Evolutionary conservation across 1,284 basidiomycete species (phyloP).

Genomic region (Megacollybia platyphylla): DNA sequence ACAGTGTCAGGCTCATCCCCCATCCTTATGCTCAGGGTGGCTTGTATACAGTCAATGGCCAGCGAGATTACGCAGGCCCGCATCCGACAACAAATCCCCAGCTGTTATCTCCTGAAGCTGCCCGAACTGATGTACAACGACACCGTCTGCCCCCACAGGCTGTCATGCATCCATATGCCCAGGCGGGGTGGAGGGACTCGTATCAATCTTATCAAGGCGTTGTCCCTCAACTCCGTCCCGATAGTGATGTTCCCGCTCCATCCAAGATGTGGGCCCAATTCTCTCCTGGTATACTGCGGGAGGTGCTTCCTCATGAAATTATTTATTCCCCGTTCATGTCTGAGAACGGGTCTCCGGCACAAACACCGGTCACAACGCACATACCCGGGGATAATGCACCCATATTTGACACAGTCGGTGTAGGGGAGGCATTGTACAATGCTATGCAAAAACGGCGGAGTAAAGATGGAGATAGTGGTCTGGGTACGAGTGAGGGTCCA

Average conservation of each 20-base stretch:
- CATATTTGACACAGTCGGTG: constrained; percentile 22
- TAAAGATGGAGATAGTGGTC: constrained; percentile 26
- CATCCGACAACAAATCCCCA: constrained; percentile 17
- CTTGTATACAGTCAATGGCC: constrained; percentile 14
- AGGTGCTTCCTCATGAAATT: constrained; percentile 36
- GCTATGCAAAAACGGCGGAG: constrained; percentile 17
- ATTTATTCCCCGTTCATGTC: constrained; percentile 37
- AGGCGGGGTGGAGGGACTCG: constrained; percentile 13
- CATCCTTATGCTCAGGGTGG: constrained; percentile 49
- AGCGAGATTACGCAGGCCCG: constrained; percentile 28
- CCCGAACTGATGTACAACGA: constrained; percentile 1
- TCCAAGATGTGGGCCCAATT: constrained; percentile 42
- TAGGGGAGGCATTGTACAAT: constrained; percentile 35
- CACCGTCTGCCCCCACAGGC: constrained; percentile 6
- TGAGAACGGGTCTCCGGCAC: constrained; percentile 4
- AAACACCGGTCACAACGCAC: too few relatives aligned
- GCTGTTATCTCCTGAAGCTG: not conserved
- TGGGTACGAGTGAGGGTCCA: constrained; percentile 29
- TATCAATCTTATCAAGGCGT: constrained; percentile 12
- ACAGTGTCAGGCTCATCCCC: constrained; percentile 26
- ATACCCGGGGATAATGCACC: constrained; percentile 4
- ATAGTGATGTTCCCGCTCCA: constrained; percentile 24
- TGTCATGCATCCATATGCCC: constrained; percentile 19
- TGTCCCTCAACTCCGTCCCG: constrained; percentile 13
- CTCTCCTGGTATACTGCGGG: constrained; percentile 32